A percentile compares a stretch with the other conserved stretches of the same genome.
These are phyloP conservation scores for Kalaharituber pfeilii DNA, from an alignment of 2,329 filamentous ascomycete genomes.

Conservation along the genomic window DNA sequence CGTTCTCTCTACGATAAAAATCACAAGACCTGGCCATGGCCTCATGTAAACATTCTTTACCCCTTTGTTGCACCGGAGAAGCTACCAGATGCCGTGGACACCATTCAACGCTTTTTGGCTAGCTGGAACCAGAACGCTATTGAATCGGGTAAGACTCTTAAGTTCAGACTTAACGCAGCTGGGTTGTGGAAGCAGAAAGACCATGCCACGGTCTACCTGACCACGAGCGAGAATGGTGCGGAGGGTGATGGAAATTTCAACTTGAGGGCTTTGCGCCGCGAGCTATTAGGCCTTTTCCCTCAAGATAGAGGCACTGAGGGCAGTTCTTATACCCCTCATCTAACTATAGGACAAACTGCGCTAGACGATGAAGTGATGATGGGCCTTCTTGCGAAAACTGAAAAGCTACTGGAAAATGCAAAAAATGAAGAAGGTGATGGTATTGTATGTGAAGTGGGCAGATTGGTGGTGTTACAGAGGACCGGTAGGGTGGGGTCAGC, in stretches of 20 bases:
- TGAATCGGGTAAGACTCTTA: neutral
- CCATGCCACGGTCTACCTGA: conserved; percentile 35
- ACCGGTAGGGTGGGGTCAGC: conserved; percentile 25
- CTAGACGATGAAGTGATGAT: conserved; percentile 35
- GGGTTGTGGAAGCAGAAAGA: conserved; percentile 36
- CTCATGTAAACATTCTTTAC: conserved; percentile 49
- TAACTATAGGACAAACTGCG: conserved; percentile 43
- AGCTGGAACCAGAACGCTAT: neutral
- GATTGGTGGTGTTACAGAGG: conserved; percentile 18
- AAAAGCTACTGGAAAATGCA: conserved; percentile 24
- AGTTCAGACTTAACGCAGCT: conserved; percentile 26
- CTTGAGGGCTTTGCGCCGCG: conserved; percentile 9
- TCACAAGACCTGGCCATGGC: conserved; percentile 41
- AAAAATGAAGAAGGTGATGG: conserved; percentile 2
- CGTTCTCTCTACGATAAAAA: conserved; percentile 46
- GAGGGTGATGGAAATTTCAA: neutral
- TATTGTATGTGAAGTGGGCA: conserved; percentile 11
- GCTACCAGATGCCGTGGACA: conserved; percentile 29
- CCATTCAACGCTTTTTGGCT: conserved; percentile 5
- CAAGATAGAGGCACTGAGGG: conserved; percentile 1
- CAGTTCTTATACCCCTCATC: conserved; percentile 32
- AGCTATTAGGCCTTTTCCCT: conserved; percentile 11
- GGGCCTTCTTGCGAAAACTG: conserved; percentile 38
- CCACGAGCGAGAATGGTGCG: neutral
- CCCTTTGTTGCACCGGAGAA: conserved; percentile 40